Base-by-base conservation (phyloP, 495 filamentous ascomycete species). In the Friedmanniomyces endolithicus region DNA sequence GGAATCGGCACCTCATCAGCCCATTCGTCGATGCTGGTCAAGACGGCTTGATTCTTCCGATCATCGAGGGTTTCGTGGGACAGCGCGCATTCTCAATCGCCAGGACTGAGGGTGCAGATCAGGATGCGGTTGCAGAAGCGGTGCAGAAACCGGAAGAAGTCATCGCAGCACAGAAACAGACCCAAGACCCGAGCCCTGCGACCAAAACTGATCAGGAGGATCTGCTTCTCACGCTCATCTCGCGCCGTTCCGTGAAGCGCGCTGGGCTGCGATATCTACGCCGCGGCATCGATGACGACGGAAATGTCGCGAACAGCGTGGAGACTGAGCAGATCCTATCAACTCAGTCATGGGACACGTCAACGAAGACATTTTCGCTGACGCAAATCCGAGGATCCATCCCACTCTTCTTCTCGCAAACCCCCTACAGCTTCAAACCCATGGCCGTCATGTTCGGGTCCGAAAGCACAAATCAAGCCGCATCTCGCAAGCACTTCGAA, bases 41-140 rank as follows among this genome's bases (percentile, higher is more conserved):
- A n/a, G 72, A 78, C 52, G 71, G 71, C 1, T 78, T 92, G 58
- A 75, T 87, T 9, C 64, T 98, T 48, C 92, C 92, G 0, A 61
- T 98, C 11, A 85, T 96, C 70, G 90, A 96, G 72, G 92, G 92
- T 6, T 98, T 96, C 62, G 86, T 98, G 20, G 89, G 90, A 1
- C 92, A 98, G 67, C 72, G 79, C 62, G 76, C 81, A 17, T 96
- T 98, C 64, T 75, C 78, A 17, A 75, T 88, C 6, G 78, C 78
- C 12, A 33, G 63, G 64, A 64, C 55, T 19, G 53, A 44, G 24
- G 58, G 37, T 9, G 34, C 51, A 9, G 55, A 62, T n/a, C 55
- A 63, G 17, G 63, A 63, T 45, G 43, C 53, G 1, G 55, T 68
- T 1, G 63, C 66, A 19, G 65, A 63, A 39, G 60, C 65, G 9